phyloP scores from a whole-genome alignment of 2,329 filamentous ascomycete species.

The Clonostachys sp. region DNA sequence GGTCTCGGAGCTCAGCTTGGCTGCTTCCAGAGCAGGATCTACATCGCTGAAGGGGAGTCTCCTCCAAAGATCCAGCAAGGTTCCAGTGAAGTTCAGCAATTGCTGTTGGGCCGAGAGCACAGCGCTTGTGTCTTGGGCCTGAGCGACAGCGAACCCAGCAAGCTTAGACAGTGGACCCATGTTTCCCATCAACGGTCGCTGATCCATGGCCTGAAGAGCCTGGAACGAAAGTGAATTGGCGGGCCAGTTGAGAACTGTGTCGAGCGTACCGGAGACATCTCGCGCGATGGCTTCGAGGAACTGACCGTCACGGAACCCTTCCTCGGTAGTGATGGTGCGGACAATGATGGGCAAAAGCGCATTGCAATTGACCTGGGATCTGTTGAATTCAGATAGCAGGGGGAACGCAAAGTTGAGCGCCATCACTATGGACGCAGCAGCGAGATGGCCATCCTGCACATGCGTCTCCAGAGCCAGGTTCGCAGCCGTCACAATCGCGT shows the following conservation, averaged over 20 bases:
- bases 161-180: slow-evolving; percentile 65
- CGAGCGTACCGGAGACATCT: slow-evolving; percentile 52
- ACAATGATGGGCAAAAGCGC: slow-evolving; percentile 65
- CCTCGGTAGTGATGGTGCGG: slow-evolving; percentile 61
- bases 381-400: slow-evolving; percentile 57
- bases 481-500: slow-evolving; percentile 67
- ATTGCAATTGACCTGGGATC: slow-evolving; percentile 59
- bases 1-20: slow-evolving; percentile 61
- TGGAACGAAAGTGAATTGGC: slow-evolving; percentile 54
- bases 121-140: slow-evolving; percentile 35
- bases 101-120: slow-evolving; percentile 54
- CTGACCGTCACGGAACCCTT: slow-evolving; percentile 72
- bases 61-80: slow-evolving; percentile 68
- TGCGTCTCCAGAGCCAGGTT: slow-evolving; percentile 66
- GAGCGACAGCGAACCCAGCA: slow-evolving; percentile 58
- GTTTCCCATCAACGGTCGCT: slow-evolving; percentile 57
- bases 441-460: slow-evolving; percentile 31
- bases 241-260: slow-evolving; percentile 56
- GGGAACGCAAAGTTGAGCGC: slow-evolving; percentile 76
- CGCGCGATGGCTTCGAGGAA: slow-evolving; percentile 67
- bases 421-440: slow-evolving; percentile 55
- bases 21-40: slow-evolving; percentile 61
- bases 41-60: slow-evolving; percentile 69
- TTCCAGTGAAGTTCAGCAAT: slow-evolving; percentile 62
- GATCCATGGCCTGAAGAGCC: slow-evolving; percentile 52